Percentiles rank a stretch among this genome's conserved stretches.
phyloP scores from a whole-genome alignment of 768 basidiomycete genomes.

The Roridomyces roridus region DNA sequence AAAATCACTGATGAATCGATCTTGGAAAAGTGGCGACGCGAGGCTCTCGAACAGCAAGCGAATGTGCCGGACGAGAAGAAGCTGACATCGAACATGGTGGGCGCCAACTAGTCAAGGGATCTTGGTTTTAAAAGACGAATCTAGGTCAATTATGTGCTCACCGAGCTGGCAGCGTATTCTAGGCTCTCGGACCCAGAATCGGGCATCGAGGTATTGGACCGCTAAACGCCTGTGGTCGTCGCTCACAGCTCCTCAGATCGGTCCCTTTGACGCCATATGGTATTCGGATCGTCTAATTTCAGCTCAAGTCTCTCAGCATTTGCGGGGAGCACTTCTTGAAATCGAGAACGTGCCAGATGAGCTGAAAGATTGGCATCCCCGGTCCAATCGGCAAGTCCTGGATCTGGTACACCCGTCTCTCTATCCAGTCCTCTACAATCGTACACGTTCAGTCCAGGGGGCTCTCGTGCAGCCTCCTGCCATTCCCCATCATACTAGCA shows the following conservation, averaged over 20 bases:
- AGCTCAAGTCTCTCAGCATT: neutral
- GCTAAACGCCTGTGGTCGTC: neutral
- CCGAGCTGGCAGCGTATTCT: conserved; percentile 23
- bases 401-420: conserved; percentile 55
- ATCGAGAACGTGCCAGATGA: conserved; percentile 44
- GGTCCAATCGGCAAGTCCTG: conserved; percentile 45
- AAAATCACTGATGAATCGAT: conserved; percentile 16
- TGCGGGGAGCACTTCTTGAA: conserved; percentile 28
- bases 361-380: conserved; percentile 52
- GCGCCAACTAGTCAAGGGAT: neutral
- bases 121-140: neutral
- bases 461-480: neutral
- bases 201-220: conserved; percentile 15
- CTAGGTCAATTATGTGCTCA: conserved; percentile 26
- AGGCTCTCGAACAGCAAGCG: conserved; percentile 19
- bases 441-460: conserved; percentile 18
- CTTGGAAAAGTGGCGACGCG: conserved; percentile 23
- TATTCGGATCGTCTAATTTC: conserved; percentile 27
- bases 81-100: conserved; percentile 21
- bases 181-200: conserved; percentile 13
- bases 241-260: conserved; percentile 4
- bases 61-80: neutral
- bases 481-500: neutral
- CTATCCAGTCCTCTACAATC: conserved; percentile 44
- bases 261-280: conserved; percentile 24